Conservation (phyloP, 2,329 filamentous ascomycete species). For the Fusarium fujikuroi region DNA sequence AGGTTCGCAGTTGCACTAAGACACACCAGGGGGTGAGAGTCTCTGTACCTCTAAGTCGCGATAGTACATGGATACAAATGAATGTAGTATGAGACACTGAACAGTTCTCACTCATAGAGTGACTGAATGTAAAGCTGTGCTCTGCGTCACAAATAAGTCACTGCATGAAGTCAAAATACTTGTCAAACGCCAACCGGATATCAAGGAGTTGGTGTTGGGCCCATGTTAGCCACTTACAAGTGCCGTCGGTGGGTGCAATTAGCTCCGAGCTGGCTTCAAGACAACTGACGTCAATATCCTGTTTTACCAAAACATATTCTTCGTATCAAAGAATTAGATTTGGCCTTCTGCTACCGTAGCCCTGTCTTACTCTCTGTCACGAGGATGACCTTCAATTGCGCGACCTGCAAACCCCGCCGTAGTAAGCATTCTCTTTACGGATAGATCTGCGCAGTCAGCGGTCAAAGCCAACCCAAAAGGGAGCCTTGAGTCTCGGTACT, state of each 20-base stretch:
- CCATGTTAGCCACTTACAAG: not conserved
- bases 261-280: not conserved
- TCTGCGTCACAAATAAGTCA: not conserved
- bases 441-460: constrained; percentile 7
- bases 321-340: not conserved
- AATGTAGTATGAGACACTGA: not conserved
- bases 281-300: constrained; percentile 16
- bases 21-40: not conserved
- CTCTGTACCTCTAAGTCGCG: not conserved
- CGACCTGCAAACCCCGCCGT: not conserved
- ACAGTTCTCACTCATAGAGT: not conserved
- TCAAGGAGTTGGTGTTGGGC: not conserved
- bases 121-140: not conserved
- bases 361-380: not conserved
- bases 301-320: not conserved
- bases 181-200: not conserved
- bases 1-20: not conserved
- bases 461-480: not conserved
- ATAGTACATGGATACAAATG: not conserved
- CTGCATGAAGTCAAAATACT: not conserved
- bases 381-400: not conserved
- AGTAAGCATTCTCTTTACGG: constrained; percentile 8
- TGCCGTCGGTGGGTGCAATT: not conserved
- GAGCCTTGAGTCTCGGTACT: not conserved
- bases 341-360: not conserved